Evolutionary conservation across 768 basidiomycete species (phyloP).

Genomic region (Phaffia australis): DNA sequence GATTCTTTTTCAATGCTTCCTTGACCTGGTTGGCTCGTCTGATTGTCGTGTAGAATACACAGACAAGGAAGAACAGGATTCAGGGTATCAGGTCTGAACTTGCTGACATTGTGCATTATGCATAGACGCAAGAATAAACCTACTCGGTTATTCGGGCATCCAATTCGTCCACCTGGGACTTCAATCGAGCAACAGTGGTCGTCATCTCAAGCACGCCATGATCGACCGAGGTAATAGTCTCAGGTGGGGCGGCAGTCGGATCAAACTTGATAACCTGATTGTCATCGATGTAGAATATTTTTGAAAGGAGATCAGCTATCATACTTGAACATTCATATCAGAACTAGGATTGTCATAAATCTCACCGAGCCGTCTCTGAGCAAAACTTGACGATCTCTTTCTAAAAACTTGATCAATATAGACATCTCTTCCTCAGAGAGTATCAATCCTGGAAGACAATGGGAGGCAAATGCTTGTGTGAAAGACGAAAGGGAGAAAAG

Average conservation of each 20-base stretch:
- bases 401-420: slow-evolving; percentile 63
- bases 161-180: slow-evolving; percentile 56
- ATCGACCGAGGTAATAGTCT: slow-evolving; percentile 61
- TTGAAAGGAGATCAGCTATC: background rate
- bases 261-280: slow-evolving; percentile 71
- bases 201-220: slow-evolving; percentile 70
- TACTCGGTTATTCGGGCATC: slow-evolving; percentile 66
- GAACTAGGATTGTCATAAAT: slow-evolving; percentile 17
- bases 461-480: slow-evolving; percentile 5
- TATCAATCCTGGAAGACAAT: slow-evolving; percentile 27
- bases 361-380: slow-evolving; percentile 59
- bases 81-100: background rate
- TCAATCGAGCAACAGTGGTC: slow-evolving; percentile 55
- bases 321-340: background rate
- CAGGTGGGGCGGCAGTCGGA: slow-evolving; percentile 32
- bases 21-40: slow-evolving; percentile 62
- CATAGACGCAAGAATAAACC: slow-evolving; percentile 25
- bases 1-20: slow-evolving; percentile 54
- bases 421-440: slow-evolving; percentile 56
- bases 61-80: background rate
- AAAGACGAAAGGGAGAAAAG: slow-evolving; percentile 12
- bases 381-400: slow-evolving; percentile 59
- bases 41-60: background rate
- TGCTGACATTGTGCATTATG: rapidly evolving
- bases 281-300: background rate